Percentiles rank a stretch among this genome's conserved stretches.
Conservation (phyloP, 352 stramenopile species). For the Halophytophthora batemanensis region DNA sequence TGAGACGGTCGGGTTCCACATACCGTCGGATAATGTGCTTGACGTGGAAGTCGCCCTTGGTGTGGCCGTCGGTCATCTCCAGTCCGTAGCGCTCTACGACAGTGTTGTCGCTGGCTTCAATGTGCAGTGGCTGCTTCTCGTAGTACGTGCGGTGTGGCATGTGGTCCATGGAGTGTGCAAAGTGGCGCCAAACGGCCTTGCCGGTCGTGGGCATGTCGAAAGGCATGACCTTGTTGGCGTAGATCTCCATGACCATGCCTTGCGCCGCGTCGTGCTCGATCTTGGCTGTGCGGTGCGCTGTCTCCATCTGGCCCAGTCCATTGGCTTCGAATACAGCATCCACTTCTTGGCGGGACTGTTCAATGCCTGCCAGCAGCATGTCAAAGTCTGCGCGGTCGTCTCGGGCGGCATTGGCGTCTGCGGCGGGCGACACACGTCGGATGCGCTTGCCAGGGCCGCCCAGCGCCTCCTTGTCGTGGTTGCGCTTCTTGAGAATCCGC, state of each 20-base stretch:
- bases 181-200: constrained; percentile 34
- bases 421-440: constrained; percentile 18
- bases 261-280: constrained; percentile 29
- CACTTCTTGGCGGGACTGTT: constrained; percentile 27
- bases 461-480: constrained; percentile 29
- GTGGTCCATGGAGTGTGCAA: constrained; percentile 33
- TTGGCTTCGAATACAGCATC: constrained; percentile 36
- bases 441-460: constrained; percentile 25
- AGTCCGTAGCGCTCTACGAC: constrained; percentile 34
- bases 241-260: constrained; percentile 40
- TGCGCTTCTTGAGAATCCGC: constrained; percentile 30
- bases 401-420: constrained; percentile 8
- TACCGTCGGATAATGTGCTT: constrained; percentile 34
- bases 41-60: constrained; percentile 33
- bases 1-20: constrained; percentile 27
- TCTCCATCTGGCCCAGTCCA: constrained; percentile 29
- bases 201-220: constrained; percentile 30
- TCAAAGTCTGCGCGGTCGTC: constrained; percentile 27
- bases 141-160: constrained; percentile 35
- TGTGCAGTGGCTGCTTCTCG: constrained; percentile 34
- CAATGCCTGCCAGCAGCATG: constrained; percentile 28
- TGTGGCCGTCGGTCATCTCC: constrained; percentile 27
- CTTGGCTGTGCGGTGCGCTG: constrained; percentile 25
- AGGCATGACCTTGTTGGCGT: constrained; percentile 35
- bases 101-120: constrained; percentile 30